phyloP scores from a whole-genome alignment of 768 basidiomycete species.

The Mycena latifolia region DNA sequence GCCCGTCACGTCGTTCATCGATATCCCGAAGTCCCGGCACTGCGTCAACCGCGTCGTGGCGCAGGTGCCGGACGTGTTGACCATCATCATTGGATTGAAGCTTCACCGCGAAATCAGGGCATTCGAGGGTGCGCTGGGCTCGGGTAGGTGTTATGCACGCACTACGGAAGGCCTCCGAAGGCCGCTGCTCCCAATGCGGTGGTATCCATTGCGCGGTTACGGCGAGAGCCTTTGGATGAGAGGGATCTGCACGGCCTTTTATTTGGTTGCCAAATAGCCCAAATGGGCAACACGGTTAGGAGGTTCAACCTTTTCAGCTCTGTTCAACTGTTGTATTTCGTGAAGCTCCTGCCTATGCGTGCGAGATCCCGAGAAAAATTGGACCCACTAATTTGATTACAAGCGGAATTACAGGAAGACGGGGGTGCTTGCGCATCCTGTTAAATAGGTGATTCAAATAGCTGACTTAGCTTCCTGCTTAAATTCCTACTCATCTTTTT shows the following conservation, averaged over 20 bases:
- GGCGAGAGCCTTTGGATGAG: background rate
- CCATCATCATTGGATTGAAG: slow-evolving; percentile 44
- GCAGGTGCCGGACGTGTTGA: slow-evolving; percentile 46
- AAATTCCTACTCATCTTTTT: too few relatives aligned
- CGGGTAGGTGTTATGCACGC: background rate
- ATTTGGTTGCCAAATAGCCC: slow-evolving; percentile 1
- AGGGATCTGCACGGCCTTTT: too few relatives aligned
- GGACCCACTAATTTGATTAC: too few relatives aligned
- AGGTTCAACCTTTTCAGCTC: background rate
- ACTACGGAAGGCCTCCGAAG: slow-evolving; percentile 30
- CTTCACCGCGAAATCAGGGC: slow-evolving; percentile 19
- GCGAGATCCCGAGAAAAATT: too few relatives aligned
- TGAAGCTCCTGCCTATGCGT: too few relatives aligned
- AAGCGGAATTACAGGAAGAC: too few relatives aligned
- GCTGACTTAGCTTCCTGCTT: too few relatives aligned
- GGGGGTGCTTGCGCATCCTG: too few relatives aligned
- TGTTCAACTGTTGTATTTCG: too few relatives aligned
- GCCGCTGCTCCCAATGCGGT: slow-evolving; percentile 17
- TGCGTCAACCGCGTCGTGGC: slow-evolving; percentile 46
- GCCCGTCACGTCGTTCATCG: slow-evolving; percentile 41
- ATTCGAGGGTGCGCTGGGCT: too few relatives aligned
- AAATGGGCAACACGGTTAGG: background rate
- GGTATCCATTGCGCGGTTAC: slow-evolving; percentile 6
- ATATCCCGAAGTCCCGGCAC: slow-evolving; percentile 44
- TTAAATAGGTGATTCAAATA: too few relatives aligned